Conservation (phyloP, 495 filamentous ascomycete genomes). For the Penicillium daleae region DNA sequence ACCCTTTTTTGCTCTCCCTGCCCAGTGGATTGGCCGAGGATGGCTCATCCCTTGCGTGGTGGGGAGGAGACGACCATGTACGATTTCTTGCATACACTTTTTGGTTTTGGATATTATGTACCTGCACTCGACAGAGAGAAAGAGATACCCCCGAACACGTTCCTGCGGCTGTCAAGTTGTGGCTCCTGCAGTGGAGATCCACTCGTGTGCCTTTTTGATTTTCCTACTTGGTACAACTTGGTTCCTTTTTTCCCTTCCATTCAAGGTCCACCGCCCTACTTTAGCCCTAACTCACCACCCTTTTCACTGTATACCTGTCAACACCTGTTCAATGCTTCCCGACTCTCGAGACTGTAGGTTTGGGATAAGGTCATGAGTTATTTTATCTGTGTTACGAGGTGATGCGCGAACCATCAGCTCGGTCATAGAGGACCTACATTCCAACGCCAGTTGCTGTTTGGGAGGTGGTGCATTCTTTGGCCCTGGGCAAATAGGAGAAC, state of each 20-base stretch:
- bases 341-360: constrained; percentile 23
- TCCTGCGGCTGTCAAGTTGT: constrained; percentile 44
- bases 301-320: constrained; percentile 22
- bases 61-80: constrained; percentile 31
- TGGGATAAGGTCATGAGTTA: constrained; percentile 20
- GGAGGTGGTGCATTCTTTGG: constrained; percentile 35
- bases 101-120: constrained; percentile 14
- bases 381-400: constrained; percentile 15
- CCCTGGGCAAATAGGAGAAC: constrained; percentile 22
- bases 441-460: constrained; percentile 25
- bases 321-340: constrained; percentile 16
- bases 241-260: constrained; percentile 25
- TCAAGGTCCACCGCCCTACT: constrained; percentile 24
- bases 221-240: constrained; percentile 24
- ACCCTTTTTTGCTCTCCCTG: constrained; percentile 39
- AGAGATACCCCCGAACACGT: constrained; percentile 47
- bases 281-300: constrained; percentile 24
- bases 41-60: constrained; percentile 45
- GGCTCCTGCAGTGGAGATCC: constrained; percentile 34
- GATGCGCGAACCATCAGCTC: constrained; percentile 5
- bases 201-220: constrained; percentile 28
- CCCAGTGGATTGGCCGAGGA: constrained; percentile 24
- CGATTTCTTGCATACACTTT: constrained; percentile 34
- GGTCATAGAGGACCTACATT: constrained; percentile 42
- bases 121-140: constrained; percentile 21